A percentile compares a stretch with the other conserved stretches of the same genome.
phyloP scores from a whole-genome alignment of 148 eudicot genomes.

The Dianthus caryophyllus region DNA sequence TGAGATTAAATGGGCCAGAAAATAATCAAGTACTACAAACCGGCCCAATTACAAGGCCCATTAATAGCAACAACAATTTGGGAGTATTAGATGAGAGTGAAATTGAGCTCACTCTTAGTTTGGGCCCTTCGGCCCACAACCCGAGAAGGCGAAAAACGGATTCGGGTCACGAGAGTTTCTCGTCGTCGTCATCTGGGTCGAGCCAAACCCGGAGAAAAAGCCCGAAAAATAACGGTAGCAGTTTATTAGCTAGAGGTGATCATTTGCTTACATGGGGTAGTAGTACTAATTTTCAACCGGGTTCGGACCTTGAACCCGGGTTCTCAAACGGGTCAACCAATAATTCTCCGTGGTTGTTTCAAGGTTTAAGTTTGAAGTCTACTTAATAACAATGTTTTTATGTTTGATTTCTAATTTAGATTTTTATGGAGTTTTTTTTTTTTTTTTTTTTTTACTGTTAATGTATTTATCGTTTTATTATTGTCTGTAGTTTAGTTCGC shows the following conservation, averaged over 20 bases:
- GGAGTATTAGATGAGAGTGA: conserved; percentile 51
- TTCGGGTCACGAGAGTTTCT: conserved; percentile 39
- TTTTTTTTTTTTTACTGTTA: no score
- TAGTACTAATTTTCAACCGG: conserved; percentile 22
- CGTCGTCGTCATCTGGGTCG: conserved; percentile 73
- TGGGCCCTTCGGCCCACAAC: conserved; percentile 49
- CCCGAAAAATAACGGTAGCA: conserved; percentile 4
- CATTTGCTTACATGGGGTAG: conserved; percentile 18
- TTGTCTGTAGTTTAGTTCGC: no score
- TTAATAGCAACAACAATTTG: conserved; percentile 6
- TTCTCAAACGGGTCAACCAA: conserved; percentile 25
- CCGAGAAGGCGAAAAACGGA: conserved; percentile 33
- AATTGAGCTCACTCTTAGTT: conserved; percentile 71
- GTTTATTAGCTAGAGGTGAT: conserved; percentile 15
- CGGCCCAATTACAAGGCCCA: conserved; percentile 14
- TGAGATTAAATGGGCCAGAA: conserved; percentile 9
- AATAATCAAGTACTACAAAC: neutral
- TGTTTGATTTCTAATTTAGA: conserved; percentile 5
- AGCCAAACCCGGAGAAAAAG: conserved; percentile 32
- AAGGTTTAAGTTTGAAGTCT: conserved; percentile 54
- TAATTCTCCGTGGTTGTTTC: conserved; percentile 65
- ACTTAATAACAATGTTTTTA: conserved; percentile 22
- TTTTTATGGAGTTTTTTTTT: conserved; percentile 14
- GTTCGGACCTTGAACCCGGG: conserved; percentile 26
- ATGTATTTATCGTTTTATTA: no score